Evolutionary conservation across 2,329 filamentous ascomycete species (phyloP).

Genomic region (Cladosporium sp.): DNA sequence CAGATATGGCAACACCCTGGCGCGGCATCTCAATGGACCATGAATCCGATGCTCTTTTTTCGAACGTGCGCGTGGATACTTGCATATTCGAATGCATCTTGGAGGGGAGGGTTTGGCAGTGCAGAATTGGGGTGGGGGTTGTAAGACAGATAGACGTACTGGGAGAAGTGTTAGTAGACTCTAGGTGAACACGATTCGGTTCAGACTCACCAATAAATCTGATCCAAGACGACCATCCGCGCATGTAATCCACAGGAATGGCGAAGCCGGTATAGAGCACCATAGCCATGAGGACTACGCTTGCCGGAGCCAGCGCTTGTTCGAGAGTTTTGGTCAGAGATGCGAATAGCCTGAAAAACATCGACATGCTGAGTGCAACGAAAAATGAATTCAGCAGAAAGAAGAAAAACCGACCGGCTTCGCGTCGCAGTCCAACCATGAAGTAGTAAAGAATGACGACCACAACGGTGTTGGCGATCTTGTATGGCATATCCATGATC

Average conservation of each 20-base stretch:
- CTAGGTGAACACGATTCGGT: no score
- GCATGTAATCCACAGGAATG: constrained; percentile 59
- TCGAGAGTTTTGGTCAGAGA: constrained; percentile 15
- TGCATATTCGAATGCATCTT: no score
- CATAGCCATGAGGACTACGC: constrained; percentile 46
- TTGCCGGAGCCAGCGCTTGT: constrained; percentile 16
- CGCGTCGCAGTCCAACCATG: constrained; percentile 44
- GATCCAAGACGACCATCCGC: constrained; percentile 68
- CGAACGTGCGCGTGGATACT: no score
- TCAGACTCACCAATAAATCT: no score
- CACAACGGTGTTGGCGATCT: constrained; percentile 37
- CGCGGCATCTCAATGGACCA: no score
- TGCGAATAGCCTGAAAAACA: constrained; percentile 39
- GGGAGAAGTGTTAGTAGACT: no score
- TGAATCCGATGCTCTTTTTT: no score
- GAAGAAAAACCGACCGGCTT: constrained; percentile 46
- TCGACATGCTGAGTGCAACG: constrained; percentile 38
- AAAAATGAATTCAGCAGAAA: constrained; percentile 42
- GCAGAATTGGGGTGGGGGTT: no score
- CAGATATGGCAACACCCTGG: no score
- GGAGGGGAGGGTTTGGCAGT: no score
- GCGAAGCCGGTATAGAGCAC: constrained; percentile 66
- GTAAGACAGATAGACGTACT: no score
- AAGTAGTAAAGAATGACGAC: constrained; percentile 49
- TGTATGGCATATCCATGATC: constrained; percentile 43